Conservation (phyloP, 192 early-diverging fungal genomes). For the Coemansia sp. region DNA sequence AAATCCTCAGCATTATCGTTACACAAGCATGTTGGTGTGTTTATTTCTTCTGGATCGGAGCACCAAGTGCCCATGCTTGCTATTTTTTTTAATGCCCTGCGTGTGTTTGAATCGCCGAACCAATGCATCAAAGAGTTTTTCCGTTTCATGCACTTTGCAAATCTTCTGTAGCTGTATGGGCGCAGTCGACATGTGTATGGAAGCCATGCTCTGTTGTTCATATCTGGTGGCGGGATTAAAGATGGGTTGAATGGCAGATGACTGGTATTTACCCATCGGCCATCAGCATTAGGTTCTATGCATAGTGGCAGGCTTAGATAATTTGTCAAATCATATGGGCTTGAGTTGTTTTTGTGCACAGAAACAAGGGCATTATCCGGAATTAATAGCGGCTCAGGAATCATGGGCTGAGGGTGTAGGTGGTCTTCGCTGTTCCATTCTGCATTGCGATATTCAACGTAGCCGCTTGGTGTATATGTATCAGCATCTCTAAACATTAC, state of each 20-base stretch:
- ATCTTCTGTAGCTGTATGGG: conserved; percentile 27
- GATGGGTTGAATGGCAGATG: conserved; percentile 11
- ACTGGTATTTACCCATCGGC: conserved; percentile 48
- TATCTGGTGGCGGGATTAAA: conserved; percentile 17
- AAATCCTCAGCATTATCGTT: conserved; percentile 42
- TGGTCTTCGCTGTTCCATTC: conserved; percentile 46
- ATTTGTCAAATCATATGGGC: conserved; percentile 6
- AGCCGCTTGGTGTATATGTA: conserved; percentile 26
- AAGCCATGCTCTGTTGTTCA: conserved; percentile 46
- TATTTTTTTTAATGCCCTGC: conserved; percentile 52
- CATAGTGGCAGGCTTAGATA: conserved; percentile 52
- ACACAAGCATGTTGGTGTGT: conserved; percentile 33
- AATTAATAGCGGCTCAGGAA: conserved; percentile 15
- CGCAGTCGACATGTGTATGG: conserved; percentile 49
- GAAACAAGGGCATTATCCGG: not conserved
- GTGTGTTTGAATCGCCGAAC: conserved; percentile 55
- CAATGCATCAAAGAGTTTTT: conserved; percentile 40
- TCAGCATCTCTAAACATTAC: conserved; percentile 39
- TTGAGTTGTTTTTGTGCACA: not conserved
- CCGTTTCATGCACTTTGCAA: conserved; percentile 33
- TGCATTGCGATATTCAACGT: conserved; percentile 45
- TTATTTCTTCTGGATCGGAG: conserved; percentile 1
- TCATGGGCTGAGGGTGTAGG: conserved; percentile 26
- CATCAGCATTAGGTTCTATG: conserved; percentile 21
- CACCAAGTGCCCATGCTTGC: conserved; percentile 51